A percentile compares a stretch with the other conserved stretches of the same genome.
phyloP scores from a whole-genome alignment of 139 green algal genomes.

The Astrephomene gubernaculifera region DNA sequence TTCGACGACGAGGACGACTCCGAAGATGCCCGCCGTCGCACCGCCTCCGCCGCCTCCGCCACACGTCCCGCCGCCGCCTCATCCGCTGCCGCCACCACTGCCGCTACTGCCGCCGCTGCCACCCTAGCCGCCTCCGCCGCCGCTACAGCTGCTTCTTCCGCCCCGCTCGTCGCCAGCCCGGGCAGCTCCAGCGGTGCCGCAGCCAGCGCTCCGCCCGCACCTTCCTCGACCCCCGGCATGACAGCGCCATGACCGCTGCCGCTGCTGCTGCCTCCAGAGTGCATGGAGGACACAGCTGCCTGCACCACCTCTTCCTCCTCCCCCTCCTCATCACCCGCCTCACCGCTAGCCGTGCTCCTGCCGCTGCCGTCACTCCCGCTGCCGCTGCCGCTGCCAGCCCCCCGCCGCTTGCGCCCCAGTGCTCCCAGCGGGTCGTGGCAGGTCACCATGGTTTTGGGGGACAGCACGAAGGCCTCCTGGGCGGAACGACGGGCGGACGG shows the following conservation, averaged over 20 bases:
- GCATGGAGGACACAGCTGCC: neutral
- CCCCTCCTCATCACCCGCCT: neutral
- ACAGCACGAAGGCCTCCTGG: conserved; percentile 27
- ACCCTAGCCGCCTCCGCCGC: neutral
- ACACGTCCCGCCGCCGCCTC: neutral
- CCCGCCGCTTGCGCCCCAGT: neutral
- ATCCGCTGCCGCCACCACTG: neutral
- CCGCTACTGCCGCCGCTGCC: neutral
- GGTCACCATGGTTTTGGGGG: conserved; percentile 16
- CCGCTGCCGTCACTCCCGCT: too few relatives aligned
- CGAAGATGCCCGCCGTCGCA: neutral
- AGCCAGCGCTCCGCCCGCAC: too few relatives aligned
- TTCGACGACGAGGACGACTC: too few relatives aligned
- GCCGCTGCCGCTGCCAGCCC: neutral
- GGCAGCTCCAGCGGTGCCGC: too few relatives aligned
- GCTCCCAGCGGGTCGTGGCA: conserved; percentile 23
- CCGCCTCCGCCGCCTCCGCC: too few relatives aligned
- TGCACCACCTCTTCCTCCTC: neutral
- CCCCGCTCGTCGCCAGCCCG: too few relatives aligned
- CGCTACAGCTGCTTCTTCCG: neutral
- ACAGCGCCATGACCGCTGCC: too few relatives aligned
- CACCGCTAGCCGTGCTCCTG: too few relatives aligned
- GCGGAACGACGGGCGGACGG: neutral
- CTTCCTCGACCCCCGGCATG: too few relatives aligned
- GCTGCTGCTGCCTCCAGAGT: neutral